phyloP scores from a whole-genome alignment of 805 yeast genomes.

The Cyberlindnera meyerae region DNA sequence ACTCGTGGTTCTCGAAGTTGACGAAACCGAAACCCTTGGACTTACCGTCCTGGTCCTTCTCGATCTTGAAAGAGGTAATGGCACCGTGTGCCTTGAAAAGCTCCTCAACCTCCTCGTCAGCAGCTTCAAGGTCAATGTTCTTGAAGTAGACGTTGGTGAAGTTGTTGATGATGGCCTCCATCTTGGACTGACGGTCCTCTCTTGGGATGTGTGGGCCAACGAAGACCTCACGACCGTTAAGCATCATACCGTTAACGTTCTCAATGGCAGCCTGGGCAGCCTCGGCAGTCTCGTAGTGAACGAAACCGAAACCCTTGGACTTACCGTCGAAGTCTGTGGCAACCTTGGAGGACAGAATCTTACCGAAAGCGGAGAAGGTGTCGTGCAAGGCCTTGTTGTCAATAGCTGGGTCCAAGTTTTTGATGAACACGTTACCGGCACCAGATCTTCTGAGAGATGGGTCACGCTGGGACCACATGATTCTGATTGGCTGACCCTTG shows the following conservation, averaged over 20 bases:
- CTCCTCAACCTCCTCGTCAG: conserved; percentile 65
- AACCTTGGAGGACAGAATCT: conserved; percentile 92
- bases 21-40: conserved; percentile 95
- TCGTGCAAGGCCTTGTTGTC: conserved; percentile 99
- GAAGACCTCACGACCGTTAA: conserved; percentile 92
- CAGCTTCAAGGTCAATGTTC: conserved; percentile 71
- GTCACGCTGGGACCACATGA: conserved; percentile 99
- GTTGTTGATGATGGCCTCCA: conserved; percentile 84
- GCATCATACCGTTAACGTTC: conserved; percentile 96
- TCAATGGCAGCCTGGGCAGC: conserved; percentile 93
- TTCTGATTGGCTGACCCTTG: conserved; percentile 96
- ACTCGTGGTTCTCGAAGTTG: conserved; percentile 81
- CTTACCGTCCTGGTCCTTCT: conserved; percentile 80
- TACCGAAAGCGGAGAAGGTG: conserved; percentile 95
- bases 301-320: conserved; percentile 96
- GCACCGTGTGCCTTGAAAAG: conserved; percentile 71
- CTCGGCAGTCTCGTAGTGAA: conserved; percentile 90
- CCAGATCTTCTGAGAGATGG: conserved; percentile 93
- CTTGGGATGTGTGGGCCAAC: conserved; percentile 92
- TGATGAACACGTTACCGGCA: conserved; percentile 94
- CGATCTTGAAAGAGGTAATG: conserved; percentile 76
- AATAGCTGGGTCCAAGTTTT: conserved; percentile 96
- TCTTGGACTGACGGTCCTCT: conserved; percentile 90
- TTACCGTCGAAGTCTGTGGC: conserved; percentile 89
- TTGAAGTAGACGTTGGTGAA: conserved; percentile 95